Evolutionary conservation across 805 yeast species (phyloP), one percentile per base, ranked within the genome.

Genomic region (Candida suzukii): DNA sequence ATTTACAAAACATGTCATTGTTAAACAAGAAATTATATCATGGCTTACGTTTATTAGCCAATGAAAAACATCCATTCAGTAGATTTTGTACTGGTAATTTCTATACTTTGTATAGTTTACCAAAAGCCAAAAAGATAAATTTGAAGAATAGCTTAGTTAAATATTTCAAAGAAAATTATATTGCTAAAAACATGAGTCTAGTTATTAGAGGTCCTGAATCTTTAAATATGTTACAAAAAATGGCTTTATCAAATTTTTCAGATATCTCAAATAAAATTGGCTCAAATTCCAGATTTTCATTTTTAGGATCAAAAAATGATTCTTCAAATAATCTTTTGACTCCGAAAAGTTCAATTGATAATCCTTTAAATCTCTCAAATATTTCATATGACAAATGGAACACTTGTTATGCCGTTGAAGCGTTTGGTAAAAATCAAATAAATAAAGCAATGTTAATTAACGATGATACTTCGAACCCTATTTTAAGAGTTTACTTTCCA

Each of bases 161-260:
- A 1, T 78, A 73, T 52, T 77, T 65, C 47, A 44, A 61, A 2
- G 43, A 50, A 0, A 54, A 73, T 42, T 84, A 68, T 48, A 41
- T 46, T 11, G 64, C 82, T 0, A 60, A 63, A 1, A 78, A 69
- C 34, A 74, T 79, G 75, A 61, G 78, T 0, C 39, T 83, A 20
- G 86, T 81, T 2, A 48, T 84, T 5, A 68, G 74, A 49, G 83
- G 90, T 0, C 80, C 88, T 0, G 84, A 80, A 42, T 77, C 90
- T 0, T 47, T 82, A 27, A 79, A 78, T 47, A 58, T 63, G 21
- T 54, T 84, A 28, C 74, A 73, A 34, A 81, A 75, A 49, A 43
- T 78, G 16, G 80, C 79, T 0, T 32, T 66, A 1, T 35, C 60
- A 6, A 20, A 26, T 4, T 26, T 26, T n/a, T 26, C 29, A 5